These are phyloP conservation scores for Agaricus sinodeliciosus DNA, from an alignment of 768 basidiomycete genomes.

Conservation along the genomic window DNA sequence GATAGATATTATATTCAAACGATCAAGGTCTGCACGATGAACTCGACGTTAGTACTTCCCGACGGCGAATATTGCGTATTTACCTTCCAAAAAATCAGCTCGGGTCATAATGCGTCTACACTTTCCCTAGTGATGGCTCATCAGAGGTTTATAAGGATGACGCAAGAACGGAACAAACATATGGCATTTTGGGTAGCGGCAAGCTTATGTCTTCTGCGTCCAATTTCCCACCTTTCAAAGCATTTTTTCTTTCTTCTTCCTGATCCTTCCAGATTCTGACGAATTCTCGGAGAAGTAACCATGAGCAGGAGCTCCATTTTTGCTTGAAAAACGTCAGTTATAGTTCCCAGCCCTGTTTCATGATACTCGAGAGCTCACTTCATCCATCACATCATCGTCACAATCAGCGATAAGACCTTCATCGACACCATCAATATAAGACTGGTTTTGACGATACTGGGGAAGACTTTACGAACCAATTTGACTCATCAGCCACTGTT, in stretches of 20 bases:
- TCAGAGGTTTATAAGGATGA: background rate
- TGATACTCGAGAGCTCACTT: constrained; percentile 35
- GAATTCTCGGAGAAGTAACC: constrained; percentile 68
- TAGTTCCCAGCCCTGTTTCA: background rate
- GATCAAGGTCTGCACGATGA: constrained; percentile 44
- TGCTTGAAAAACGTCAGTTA: constrained; percentile 32
- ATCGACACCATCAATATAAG: background rate
- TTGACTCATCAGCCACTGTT: constrained; percentile 72
- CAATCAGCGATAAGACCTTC: constrained; percentile 63
- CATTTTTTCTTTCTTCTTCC: constrained; percentile 29
- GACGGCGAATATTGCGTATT: constrained; percentile 11
- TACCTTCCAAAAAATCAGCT: constrained; percentile 73
- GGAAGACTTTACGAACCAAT: constrained; percentile 37
- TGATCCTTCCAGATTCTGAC: constrained; percentile 50
- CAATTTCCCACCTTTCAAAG: constrained; percentile 20
- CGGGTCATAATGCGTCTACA: constrained; percentile 79
- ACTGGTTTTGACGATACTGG: background rate
- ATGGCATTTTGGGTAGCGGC: constrained; percentile 55
- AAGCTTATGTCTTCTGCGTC: constrained; percentile 25
- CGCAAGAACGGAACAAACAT: constrained; percentile 28
- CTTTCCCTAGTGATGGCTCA: constrained; percentile 35
- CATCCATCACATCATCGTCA: constrained; percentile 85
- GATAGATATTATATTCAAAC: constrained; percentile 69
- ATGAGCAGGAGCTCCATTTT: constrained; percentile 80
- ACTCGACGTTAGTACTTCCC: background rate